Percentiles rank a stretch among this genome's conserved stretches.
Evolutionary conservation across 2,329 filamentous ascomycete genomes (phyloP).

Genomic region (Claviceps africana): DNA sequence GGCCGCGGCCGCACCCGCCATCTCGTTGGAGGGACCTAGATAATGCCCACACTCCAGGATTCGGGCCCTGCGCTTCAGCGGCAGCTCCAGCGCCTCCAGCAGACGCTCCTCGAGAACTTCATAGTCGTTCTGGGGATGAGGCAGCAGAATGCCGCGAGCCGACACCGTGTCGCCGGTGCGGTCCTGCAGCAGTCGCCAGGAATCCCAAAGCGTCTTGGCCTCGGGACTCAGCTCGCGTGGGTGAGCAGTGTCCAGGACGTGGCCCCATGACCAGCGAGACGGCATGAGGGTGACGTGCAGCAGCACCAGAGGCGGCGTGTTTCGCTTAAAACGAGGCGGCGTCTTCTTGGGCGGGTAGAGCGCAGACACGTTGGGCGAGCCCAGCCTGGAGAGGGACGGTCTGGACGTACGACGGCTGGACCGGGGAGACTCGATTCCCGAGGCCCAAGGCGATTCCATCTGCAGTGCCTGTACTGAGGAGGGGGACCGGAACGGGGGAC

Average conservation of each 20-base stretch:
- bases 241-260: slow-evolving; percentile 33
- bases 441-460: slow-evolving; percentile 52
- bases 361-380: slow-evolving; percentile 36
- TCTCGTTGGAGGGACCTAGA: slow-evolving; percentile 43
- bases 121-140: slow-evolving; percentile 68
- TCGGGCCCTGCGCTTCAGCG: slow-evolving; percentile 46
- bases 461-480: slow-evolving; percentile 58
- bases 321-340: slow-evolving; percentile 41
- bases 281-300: slow-evolving; percentile 67
- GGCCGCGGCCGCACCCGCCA: slow-evolving; percentile 13
- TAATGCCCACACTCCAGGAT: slow-evolving; percentile 69
- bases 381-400: slow-evolving; percentile 39
- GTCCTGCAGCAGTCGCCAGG: slow-evolving; percentile 54
- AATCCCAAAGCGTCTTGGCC: slow-evolving; percentile 40
- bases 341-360: slow-evolving; percentile 46
- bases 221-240: slow-evolving; percentile 29
- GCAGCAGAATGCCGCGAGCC: slow-evolving; percentile 58
- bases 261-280: slow-evolving; percentile 49
- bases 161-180: slow-evolving; percentile 60
- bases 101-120: slow-evolving; percentile 67
- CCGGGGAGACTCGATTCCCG: slow-evolving; percentile 40
- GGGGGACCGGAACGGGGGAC: slow-evolving; percentile 54
- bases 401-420: slow-evolving; percentile 34
- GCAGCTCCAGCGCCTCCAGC: slow-evolving; percentile 60
- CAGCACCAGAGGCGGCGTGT: slow-evolving; percentile 55